A percentile compares a stretch with the other conserved stretches of the same genome.
Conservation (phyloP, 163 green algal genomes). For the Trebouxia gelatinosa region DNA sequence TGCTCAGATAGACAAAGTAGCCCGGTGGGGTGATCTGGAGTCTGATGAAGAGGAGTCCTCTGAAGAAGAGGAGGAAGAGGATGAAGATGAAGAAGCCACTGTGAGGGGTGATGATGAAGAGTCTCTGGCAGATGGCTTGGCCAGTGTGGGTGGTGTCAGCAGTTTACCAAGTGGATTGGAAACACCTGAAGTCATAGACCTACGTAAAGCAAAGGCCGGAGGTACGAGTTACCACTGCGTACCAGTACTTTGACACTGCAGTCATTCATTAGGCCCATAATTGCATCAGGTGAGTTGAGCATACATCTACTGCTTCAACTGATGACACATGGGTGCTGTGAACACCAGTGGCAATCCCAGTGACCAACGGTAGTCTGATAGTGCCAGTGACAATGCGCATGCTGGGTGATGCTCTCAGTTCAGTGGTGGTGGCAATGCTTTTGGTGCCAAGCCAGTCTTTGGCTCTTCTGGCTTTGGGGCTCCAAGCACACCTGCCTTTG, state of each 20-base stretch:
- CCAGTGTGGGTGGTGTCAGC: slow-evolving; percentile 68
- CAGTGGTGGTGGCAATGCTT: slow-evolving; percentile 31
- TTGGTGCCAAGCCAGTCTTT: slow-evolving; percentile 40
- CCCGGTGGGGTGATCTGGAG: slow-evolving; percentile 71
- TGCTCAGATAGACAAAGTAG: slow-evolving; percentile 48
- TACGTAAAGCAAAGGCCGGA: slow-evolving; percentile 71
- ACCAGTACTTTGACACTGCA: no score
- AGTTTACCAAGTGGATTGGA: slow-evolving; percentile 78
- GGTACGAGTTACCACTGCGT: no score
- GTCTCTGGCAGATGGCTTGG: slow-evolving; percentile 58
- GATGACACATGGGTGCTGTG: no score
- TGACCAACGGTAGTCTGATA: no score
- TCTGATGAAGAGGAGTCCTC: slow-evolving; percentile 72
- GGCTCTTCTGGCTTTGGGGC: slow-evolving; percentile 26
- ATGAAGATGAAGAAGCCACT: slow-evolving; percentile 49
- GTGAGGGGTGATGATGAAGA: slow-evolving; percentile 49
- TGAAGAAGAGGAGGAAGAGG: slow-evolving; percentile 70
- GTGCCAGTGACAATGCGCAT: no score
- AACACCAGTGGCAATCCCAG: no score
- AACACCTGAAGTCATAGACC: slow-evolving; percentile 78
- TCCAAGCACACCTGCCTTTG: background rate
- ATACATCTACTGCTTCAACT: no score
- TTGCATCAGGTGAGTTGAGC: no score
- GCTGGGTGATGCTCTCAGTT: background rate
- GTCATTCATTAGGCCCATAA: no score